Base-by-base conservation (phyloP, 371 early-diverging fungal species). In the Capniomyces stellatus region DNA sequence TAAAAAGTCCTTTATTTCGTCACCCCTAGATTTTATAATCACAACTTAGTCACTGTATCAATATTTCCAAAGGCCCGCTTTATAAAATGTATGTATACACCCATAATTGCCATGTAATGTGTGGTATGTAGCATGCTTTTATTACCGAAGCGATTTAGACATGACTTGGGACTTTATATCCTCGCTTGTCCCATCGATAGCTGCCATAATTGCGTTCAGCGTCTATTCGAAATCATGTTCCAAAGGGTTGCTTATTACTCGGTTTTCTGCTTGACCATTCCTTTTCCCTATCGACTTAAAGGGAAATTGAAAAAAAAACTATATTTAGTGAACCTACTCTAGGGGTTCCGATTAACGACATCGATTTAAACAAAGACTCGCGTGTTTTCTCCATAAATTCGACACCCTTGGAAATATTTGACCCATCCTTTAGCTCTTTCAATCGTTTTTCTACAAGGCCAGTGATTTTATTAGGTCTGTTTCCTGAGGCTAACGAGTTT, bases 291-390 rank as follows among this genome's bases (percentile, higher is more conserved):
- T 3, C 1, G 18, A 25, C 18, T 25, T 2, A 22, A 21, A n/a
- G 23, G 25, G n/a, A 51, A 46, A 15, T n/a, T 18, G 6, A 23
- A 3, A 47, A 18, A 6, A 40, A 2, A 39, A 4, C 29, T 10
- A 22, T 12, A 28, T 40, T 2, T 19, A 22, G 18, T 2, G 13
- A 8, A 35, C 43, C 19, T 51, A 62, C 62, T 15, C 62, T 51
- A 3, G 66, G 66, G 0, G 66, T 54, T 18, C 66, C 66, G 4
- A 66, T 66, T 24, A 62, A 52, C 15, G 66, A 46, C 8, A 66
- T 46, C 58, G 65, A 65, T 40, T 64, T 66, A 3, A 66, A 44
- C 23, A 66, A 48, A 0, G 58, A 61, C 23, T 66, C 66, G 18
- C 66, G 57, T 3, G 61, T 35, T 22, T 51, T 55, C 29, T 53